Evolutionary conservation across 306 rosid genomes (phyloP).

Genomic region (Parietaria judaica): DNA sequence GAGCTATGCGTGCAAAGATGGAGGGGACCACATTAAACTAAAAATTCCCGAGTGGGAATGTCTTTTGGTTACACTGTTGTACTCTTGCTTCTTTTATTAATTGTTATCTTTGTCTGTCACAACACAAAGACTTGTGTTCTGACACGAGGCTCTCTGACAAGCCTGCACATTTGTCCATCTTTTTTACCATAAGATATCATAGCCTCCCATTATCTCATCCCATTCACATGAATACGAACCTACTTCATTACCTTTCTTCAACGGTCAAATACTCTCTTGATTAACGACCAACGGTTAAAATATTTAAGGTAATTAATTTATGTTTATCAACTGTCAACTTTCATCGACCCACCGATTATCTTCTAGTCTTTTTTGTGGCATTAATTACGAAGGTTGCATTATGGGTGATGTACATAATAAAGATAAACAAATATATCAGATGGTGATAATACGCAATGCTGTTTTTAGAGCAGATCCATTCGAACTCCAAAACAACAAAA

Average conservation of each 20-base stretch:
- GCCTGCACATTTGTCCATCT: constrained; percentile 9
- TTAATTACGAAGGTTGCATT: too few species aligned
- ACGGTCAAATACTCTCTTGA: constrained; percentile 8
- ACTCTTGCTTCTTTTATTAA: not conserved
- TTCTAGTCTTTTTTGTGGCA: too few species aligned
- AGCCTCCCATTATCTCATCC: not conserved
- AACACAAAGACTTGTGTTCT: not conserved
- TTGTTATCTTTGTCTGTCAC: not conserved
- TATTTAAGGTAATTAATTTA: not conserved
- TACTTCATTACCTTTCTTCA: not conserved
- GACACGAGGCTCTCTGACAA: constrained; percentile 20
- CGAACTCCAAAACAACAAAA: too few species aligned
- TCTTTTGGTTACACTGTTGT: constrained; percentile 14
- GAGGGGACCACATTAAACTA: not conserved
- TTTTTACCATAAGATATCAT: constrained; percentile 20
- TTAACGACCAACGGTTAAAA: constrained; percentile 10
- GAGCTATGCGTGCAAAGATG: not conserved
- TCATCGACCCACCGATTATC: not conserved
- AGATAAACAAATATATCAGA: too few species aligned
- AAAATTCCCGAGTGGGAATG: constrained; percentile 14
- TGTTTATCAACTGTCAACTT: not conserved
- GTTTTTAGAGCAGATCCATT: too few species aligned
- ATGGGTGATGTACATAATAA: too few species aligned
- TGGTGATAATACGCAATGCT: too few species aligned
- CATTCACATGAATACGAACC: constrained; percentile 14